These are phyloP conservation scores for Candida multigemmis DNA, from an alignment of 805 yeast species.

Conservation along the genomic window DNA sequence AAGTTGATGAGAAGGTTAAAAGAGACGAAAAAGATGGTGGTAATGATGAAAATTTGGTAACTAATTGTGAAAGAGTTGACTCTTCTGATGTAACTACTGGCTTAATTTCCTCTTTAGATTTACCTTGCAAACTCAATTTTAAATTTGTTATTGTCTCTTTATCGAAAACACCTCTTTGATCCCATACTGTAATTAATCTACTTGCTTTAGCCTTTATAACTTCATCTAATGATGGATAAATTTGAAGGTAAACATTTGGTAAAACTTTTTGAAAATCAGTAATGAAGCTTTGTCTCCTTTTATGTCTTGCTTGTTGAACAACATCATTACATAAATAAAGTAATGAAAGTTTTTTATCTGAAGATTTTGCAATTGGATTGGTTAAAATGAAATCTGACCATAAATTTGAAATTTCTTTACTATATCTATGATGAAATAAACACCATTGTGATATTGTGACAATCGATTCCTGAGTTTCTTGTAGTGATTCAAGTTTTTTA, in stretches of 20 bases:
- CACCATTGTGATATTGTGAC: constrained; percentile 40
- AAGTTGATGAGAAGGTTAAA: constrained; percentile 19
- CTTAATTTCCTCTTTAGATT: too few relatives aligned
- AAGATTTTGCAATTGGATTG: constrained; percentile 3
- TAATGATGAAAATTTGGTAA: not conserved
- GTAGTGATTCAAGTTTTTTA: constrained; percentile 26
- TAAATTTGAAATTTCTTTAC: constrained; percentile 20
- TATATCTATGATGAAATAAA: constrained; percentile 33
- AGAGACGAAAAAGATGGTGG: constrained; percentile 6
- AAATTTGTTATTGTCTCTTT: constrained; percentile 16
- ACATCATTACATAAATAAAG: constrained; percentile 75
- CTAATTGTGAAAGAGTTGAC: not conserved
- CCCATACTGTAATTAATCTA: constrained; percentile 51
- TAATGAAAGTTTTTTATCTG: constrained; percentile 41
- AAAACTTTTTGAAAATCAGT: constrained; percentile 45
- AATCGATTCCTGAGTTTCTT: constrained; percentile 38
- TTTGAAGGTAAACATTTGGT: constrained; percentile 28
- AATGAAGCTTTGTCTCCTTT: constrained; percentile 49
- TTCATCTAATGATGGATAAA: constrained; percentile 19
- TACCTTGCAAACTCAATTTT: too few relatives aligned
- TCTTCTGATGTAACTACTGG: not conserved
- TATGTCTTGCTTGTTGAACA: constrained; percentile 67
- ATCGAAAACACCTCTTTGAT: constrained; percentile 39
- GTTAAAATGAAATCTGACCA: constrained; percentile 24
- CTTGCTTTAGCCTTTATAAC: constrained; percentile 37